phyloP scores from a whole-genome alignment of 192 early-diverging fungal species.

The Phycomyces nitens region DNA sequence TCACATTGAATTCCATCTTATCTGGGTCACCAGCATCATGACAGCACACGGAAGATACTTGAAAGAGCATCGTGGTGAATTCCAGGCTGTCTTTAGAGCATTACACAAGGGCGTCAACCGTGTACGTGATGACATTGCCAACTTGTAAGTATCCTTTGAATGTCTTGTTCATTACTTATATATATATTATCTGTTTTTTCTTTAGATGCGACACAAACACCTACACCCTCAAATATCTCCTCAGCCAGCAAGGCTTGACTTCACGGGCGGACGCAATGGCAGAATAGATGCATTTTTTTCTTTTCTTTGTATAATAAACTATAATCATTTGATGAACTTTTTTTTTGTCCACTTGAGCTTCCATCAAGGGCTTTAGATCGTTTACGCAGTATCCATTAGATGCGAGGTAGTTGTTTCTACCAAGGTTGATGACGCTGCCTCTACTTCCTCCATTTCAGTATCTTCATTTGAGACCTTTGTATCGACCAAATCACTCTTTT shows the following conservation, averaged over 20 bases:
- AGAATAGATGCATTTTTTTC: slow-evolving; percentile 8
- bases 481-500: neutral
- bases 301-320: slow-evolving; percentile 8
- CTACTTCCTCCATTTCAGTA: no score
- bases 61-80: slow-evolving; percentile 57
- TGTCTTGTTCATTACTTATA: neutral
- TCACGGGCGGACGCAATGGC: slow-evolving; percentile 6
- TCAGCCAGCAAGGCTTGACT: slow-evolving; percentile 35
- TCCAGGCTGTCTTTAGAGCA: slow-evolving; percentile 72
- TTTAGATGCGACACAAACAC: slow-evolving; percentile 77
- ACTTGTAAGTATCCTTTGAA: slow-evolving; percentile 47
- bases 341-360: no score
- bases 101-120: slow-evolving; percentile 69
- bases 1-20: slow-evolving; percentile 83
- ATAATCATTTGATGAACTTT: neutral
- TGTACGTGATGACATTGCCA: slow-evolving; percentile 53
- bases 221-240: slow-evolving; percentile 66
- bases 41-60: slow-evolving; percentile 75
- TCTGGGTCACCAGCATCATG: slow-evolving; percentile 77
- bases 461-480: neutral
- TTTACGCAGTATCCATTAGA: no score
- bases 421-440: no score
- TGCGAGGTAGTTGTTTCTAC: no score
- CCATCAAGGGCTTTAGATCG: no score
- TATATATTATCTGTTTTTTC: slow-evolving; percentile 13